Evolutionary conservation across 1,284 basidiomycete species (phyloP), one percentile per base, ranked within the genome.

Genomic region (Athelia sp.): DNA sequence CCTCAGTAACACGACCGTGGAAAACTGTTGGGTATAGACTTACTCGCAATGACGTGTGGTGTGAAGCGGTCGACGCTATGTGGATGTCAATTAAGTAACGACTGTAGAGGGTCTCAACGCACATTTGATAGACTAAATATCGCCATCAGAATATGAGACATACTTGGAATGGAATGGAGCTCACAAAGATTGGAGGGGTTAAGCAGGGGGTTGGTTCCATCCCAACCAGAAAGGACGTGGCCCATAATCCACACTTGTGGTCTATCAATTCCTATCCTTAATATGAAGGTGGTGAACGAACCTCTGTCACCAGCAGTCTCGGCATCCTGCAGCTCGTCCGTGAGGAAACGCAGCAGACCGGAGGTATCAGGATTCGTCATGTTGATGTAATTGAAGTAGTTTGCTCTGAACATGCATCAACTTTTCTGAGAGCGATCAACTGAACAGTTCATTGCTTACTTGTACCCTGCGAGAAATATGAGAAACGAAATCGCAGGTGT

Each of bases 161-260:
- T 29, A 13, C 4, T 6, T 6, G 26, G 26, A 13, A 29, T 29
- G 13, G 26, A 29, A 44, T 8, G 14, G 4, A 22, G 76, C 87
- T 60, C 55, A 90, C 90, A 74, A 63, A 84, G 65, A 70, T 84
- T 67, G 53, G 85, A 82, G 57, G 89, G 74, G 56, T 82, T 81
- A 49, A 62, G 58, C 21, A 87, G 58, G 1, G 80, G 71, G 59
- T 88, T 82, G 2, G 74, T 70, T 15, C 86, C 87, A 56, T 87
- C 85, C 85, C 89, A 91, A 18, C 89, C 90, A 17, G 74, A 76
- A 8, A 86, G 63, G 24, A 92, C 89, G 61, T 92, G 88, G 1
- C 87, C 89, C 1, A 91, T 68, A 51, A 92, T 87, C 85, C 86
- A 92, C 0, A 81, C 90, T 87, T 36, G n/a, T n/a, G n/a, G n/a